phyloP scores from a whole-genome alignment of 441 rosid genomes.

The Theobroma grandiflorum region DNA sequence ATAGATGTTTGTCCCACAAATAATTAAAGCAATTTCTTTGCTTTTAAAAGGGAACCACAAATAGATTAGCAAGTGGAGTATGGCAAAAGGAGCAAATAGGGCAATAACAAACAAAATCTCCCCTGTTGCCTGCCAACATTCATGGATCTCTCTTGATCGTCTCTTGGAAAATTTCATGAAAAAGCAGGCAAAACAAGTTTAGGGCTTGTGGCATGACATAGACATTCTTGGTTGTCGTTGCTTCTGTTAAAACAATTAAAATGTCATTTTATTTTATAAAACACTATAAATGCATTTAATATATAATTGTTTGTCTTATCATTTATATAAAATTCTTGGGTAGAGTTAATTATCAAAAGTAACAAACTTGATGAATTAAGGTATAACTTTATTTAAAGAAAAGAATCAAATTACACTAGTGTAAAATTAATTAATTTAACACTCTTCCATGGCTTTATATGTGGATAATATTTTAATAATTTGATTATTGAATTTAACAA shows the following conservation, averaged over 20 bases:
- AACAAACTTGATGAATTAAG: too few species aligned
- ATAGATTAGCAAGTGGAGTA: neutral
- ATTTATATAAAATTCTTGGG: too few species aligned
- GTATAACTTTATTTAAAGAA: too few species aligned
- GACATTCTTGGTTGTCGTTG: neutral
- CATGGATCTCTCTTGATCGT: neutral
- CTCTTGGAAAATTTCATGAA: neutral
- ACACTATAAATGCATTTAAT: neutral
- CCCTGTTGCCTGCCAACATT: neutral
- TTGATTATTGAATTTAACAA: too few species aligned
- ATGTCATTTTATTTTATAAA: neutral
- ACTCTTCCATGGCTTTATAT: too few species aligned
- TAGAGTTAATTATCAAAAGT: too few species aligned
- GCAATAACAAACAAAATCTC: conserved; percentile 2
- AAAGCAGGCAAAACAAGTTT: neutral
- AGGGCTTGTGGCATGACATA: neutral
- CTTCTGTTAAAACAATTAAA: neutral
- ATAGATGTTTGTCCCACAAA: neutral
- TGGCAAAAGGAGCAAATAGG: neutral
- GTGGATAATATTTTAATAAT: too few species aligned
- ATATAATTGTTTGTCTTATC: too few species aligned
- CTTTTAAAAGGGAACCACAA: neutral
- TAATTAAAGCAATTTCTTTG: neutral
- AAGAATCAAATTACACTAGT: too few species aligned
- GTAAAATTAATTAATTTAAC: too few species aligned